Percentiles rank a stretch among this genome's conserved stretches.
phyloP scores from a whole-genome alignment of 768 basidiomycete species.

The Lenzites betulinus region DNA sequence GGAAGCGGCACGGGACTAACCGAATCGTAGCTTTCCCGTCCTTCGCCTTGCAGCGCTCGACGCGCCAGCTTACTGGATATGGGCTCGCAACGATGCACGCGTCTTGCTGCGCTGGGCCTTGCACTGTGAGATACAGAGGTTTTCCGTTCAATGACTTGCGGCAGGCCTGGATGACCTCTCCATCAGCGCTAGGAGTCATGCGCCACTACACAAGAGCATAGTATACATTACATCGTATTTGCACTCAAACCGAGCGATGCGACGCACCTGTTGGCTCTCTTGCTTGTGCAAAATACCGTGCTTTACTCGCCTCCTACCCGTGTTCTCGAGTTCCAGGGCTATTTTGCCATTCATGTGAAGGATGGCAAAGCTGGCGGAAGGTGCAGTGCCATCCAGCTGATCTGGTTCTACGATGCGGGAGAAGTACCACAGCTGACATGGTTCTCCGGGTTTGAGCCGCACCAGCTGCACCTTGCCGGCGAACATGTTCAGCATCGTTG shows the following conservation, averaged over 20 bases:
- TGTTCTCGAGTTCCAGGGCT: background rate
- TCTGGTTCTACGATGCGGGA: slow-evolving; percentile 6
- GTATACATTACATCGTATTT: too few species aligned
- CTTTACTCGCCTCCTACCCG: background rate
- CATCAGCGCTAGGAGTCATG: slow-evolving; percentile 20
- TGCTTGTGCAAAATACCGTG: slow-evolving; percentile 3
- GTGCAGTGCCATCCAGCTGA: too few species aligned
- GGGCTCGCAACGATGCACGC: slow-evolving; percentile 20
- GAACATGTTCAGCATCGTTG: background rate
- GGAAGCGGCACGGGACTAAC: background rate
- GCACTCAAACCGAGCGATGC: too few species aligned
- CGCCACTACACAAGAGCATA: background rate
- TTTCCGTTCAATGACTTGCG: background rate
- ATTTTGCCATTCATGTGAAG: background rate
- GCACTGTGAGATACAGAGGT: slow-evolving; percentile 20
- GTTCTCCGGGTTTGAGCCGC: slow-evolving; percentile 7
- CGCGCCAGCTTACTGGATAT: slow-evolving; percentile 25
- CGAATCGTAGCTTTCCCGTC: background rate
- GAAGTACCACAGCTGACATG: slow-evolving; percentile 23
- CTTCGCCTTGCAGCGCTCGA: background rate
- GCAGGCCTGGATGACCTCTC: slow-evolving; percentile 16
- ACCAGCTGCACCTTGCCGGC: slow-evolving; percentile 19
- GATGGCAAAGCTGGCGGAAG: too few species aligned
- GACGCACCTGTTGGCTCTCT: slow-evolving; percentile 26
- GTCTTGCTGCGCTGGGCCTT: slow-evolving; percentile 11